A percentile compares a stretch with the other conserved stretches of the same genome.
phyloP scores from a whole-genome alignment of 1,139 yeast genomes.

The Zygosaccharomyces sapae region DNA sequence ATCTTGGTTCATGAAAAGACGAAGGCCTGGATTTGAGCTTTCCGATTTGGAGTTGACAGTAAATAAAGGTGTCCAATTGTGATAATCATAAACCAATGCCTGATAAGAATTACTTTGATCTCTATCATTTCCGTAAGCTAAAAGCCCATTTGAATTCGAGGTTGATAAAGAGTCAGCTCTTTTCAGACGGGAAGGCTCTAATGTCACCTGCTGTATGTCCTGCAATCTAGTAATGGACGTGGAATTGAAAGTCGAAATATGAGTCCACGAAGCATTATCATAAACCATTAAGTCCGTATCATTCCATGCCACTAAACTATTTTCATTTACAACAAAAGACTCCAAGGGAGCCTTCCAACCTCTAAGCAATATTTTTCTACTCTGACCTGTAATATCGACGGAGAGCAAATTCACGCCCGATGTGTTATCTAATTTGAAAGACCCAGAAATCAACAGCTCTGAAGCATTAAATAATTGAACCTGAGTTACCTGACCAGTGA shows the following conservation, averaged over 20 bases:
- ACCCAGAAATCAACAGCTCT: conserved; percentile 60
- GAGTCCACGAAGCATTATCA: conserved; percentile 16
- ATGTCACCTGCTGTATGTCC: conserved; percentile 9
- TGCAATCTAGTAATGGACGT: conserved; percentile 12
- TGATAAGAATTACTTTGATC: conserved; percentile 55
- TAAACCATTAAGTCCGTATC: conserved; percentile 15
- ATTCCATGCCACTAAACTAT: conserved; percentile 24
- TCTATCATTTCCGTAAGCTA: conserved; percentile 59
- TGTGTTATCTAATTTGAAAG: conserved; percentile 34
- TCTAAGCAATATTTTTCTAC: conserved; percentile 10
- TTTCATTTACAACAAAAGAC: conserved; percentile 17
- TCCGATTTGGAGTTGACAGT: conserved; percentile 33
- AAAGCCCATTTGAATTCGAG: conserved; percentile 41
- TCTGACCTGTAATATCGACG: conserved; percentile 17
- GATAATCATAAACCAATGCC: conserved; percentile 67
- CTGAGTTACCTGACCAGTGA: conserved; percentile 53
- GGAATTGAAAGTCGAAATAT: conserved; percentile 12
- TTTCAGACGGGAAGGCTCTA: conserved; percentile 9
- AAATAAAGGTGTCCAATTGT: conserved; percentile 67
- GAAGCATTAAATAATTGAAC: conserved; percentile 51
- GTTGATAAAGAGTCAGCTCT: conserved; percentile 10
- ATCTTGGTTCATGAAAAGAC: conserved; percentile 38
- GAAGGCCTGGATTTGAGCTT: conserved; percentile 11
- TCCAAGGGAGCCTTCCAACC: conserved; percentile 12
- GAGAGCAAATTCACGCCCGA: conserved; percentile 21